A percentile compares a stretch with the other conserved stretches of the same genome.
These are phyloP conservation scores for Pancytospora philotis DNA, from an alignment of 371 early-diverging fungal species.

Conservation along the genomic window DNA sequence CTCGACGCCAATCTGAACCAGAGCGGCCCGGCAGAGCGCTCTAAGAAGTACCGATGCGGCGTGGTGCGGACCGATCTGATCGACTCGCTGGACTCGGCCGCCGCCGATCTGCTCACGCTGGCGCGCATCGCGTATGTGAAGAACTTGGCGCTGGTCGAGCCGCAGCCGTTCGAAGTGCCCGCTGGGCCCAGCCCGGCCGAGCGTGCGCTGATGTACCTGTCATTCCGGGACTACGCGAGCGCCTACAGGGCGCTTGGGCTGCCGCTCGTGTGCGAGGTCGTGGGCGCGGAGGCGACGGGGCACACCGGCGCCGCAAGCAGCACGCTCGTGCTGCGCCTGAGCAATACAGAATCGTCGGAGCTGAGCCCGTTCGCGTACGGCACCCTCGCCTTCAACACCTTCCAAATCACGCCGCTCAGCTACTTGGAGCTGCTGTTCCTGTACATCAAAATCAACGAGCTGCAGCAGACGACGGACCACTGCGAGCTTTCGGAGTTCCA, in stretches of 20 bases:
- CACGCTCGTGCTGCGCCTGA: conserved; percentile 12
- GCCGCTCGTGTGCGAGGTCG: conserved; percentile 12
- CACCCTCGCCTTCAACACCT: conserved; percentile 5
- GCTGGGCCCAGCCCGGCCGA: not conserved
- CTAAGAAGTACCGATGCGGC: not conserved
- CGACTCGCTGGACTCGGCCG: not conserved
- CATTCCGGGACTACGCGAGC: conserved; percentile 19
- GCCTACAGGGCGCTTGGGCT: not conserved
- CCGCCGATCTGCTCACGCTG: not conserved
- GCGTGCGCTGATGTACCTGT: conserved; percentile 25
- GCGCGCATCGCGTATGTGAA: conserved; percentile 10
- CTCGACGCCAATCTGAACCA: not conserved
- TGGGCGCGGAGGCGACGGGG: conserved; percentile 22
- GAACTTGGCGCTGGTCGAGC: conserved; percentile 8
- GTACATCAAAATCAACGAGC: conserved; percentile 20
- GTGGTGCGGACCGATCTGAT: not conserved
- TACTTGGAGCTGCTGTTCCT: conserved; percentile 22
- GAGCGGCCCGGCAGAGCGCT: not conserved
- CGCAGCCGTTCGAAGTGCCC: conserved; percentile 14
- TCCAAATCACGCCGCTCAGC: conserved; percentile 4
- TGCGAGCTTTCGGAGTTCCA: conserved; percentile 9
- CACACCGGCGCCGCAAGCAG: not conserved
- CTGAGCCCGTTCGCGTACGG: conserved; percentile 5
- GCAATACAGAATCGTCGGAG: not conserved
- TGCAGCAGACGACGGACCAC: conserved; percentile 14